Conservation (phyloP, 805 yeast genomes). For the Ogataea ganodermae region DNA sequence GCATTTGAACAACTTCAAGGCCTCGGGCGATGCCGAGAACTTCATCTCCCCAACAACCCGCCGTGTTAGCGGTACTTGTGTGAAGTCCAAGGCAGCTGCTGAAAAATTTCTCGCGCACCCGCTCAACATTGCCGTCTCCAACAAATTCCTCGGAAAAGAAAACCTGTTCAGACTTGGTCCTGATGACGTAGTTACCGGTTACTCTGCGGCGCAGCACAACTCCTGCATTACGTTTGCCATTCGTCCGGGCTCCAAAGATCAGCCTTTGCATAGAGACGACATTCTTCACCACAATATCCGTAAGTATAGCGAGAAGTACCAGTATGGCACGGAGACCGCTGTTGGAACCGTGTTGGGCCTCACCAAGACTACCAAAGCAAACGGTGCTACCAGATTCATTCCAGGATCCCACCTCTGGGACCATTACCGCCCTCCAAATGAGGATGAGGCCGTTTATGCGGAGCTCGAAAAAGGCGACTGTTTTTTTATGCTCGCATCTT, state of each 20-base stretch:
- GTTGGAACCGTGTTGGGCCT: slow-evolving; percentile 30
- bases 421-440: slow-evolving; percentile 20
- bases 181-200: slow-evolving; percentile 15
- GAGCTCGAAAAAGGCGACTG: slow-evolving; percentile 32
- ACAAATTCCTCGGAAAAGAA: slow-evolving; percentile 12
- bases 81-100: slow-evolving; percentile 3
- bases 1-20: not conserved
- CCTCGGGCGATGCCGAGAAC: slow-evolving; percentile 7
- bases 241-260: slow-evolving; percentile 32
- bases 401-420: slow-evolving; percentile 37
- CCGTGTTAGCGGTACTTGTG: slow-evolving; percentile 12
- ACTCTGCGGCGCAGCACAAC: slow-evolving; percentile 24
- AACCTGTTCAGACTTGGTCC: slow-evolving; percentile 8
- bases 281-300: slow-evolving; percentile 30
- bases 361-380: slow-evolving; percentile 29
- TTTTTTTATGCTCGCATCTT: slow-evolving; percentile 26
- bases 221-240: slow-evolving; percentile 28
- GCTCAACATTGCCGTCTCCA: slow-evolving; percentile 7
- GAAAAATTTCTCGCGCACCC: slow-evolving; percentile 4
- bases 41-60: slow-evolving; percentile 10
- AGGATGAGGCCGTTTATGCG: slow-evolving; percentile 21
- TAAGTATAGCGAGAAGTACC: slow-evolving; percentile 8
- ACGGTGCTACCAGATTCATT: slow-evolving; percentile 35
- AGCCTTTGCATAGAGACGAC: slow-evolving; percentile 33
- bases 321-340: slow-evolving; percentile 20